Evolutionary conservation across 306 rosid species (phyloP).

Genomic region (Vigna trinervia): DNA sequence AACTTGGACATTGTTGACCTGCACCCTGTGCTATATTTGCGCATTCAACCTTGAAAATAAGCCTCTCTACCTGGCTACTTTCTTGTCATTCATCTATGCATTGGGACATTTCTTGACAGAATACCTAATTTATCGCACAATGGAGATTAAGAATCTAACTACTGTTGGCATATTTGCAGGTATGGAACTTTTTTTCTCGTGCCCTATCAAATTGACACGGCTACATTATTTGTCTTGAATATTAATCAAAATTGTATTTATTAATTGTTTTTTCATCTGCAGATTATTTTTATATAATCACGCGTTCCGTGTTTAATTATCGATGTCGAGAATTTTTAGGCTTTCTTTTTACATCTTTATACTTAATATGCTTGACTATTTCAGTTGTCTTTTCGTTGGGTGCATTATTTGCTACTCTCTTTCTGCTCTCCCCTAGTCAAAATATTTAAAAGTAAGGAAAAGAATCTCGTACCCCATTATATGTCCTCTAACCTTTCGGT

Average conservation of each 20-base stretch:
- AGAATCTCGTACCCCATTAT: constrained; percentile 11
- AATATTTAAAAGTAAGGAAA: neutral
- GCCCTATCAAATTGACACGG: constrained; percentile 31
- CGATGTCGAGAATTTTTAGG: neutral
- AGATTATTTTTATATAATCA: constrained; percentile 3
- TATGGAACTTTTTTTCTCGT: constrained; percentile 44
- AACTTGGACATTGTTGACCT: constrained; percentile 88
- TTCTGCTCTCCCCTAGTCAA: constrained; percentile 3
- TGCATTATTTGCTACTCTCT: constrained; percentile 30
- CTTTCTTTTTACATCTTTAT: neutral
- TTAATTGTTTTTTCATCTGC: too few species aligned
- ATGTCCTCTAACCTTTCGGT: neutral
- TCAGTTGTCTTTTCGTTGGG: constrained; percentile 25
- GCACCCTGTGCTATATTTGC: constrained; percentile 93
- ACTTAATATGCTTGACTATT: neutral
- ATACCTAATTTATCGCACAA: constrained; percentile 75
- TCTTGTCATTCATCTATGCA: constrained; percentile 85
- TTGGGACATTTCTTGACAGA: constrained; percentile 93
- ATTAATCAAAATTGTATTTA: neutral
- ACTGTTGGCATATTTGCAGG: constrained; percentile 92
- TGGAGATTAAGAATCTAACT: constrained; percentile 73
- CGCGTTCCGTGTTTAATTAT: neutral
- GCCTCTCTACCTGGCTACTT: constrained; percentile 82
- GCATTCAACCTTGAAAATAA: constrained; percentile 93
- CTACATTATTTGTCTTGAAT: constrained; percentile 21